A percentile compares a stretch with the other conserved stretches of the same genome.
phyloP scores from a whole-genome alignment of 805 yeast genomes.

The Yarrowia alimentaria region DNA sequence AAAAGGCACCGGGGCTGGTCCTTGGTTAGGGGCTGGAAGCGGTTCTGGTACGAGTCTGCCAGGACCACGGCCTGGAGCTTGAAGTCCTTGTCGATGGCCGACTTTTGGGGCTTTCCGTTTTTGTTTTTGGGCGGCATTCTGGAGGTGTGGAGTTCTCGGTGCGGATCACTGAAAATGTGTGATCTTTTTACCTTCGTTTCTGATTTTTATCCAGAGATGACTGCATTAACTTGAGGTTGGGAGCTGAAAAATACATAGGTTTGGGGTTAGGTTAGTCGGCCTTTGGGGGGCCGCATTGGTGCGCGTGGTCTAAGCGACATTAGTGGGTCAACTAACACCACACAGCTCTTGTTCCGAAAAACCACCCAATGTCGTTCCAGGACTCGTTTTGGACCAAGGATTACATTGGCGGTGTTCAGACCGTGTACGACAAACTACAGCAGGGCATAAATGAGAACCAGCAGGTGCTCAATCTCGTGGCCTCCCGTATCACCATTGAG shows the following conservation, averaged over 20 bases:
- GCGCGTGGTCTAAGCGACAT: conserved; percentile 2
- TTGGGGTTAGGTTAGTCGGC: conserved; percentile 11
- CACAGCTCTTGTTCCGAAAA: neutral
- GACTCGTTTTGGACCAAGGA: conserved; percentile 41
- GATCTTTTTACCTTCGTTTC: too few relatives aligned
- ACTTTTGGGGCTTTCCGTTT: conserved; percentile 23
- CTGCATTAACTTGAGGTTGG: too few relatives aligned
- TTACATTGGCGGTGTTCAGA: conserved; percentile 39
- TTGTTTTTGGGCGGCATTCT: conserved; percentile 27
- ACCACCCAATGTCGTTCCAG: conserved; percentile 30
- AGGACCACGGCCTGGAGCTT: conserved; percentile 91
- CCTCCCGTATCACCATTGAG: conserved; percentile 65
- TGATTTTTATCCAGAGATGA: too few relatives aligned
- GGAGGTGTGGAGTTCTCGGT: too few relatives aligned
- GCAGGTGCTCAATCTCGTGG: conserved; percentile 59
- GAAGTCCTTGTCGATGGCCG: conserved; percentile 24
- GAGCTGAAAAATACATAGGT: too few relatives aligned
- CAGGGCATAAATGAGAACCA: conserved; percentile 67
- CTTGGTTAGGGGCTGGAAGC: conserved; percentile 89
- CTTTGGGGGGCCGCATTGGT: neutral
- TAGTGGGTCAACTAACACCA: conserved; percentile 9
- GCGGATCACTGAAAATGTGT: too few relatives aligned
- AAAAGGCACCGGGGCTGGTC: conserved; percentile 84
- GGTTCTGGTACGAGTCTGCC: conserved; percentile 87
- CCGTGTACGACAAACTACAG: conserved; percentile 40